Evolutionary conservation across 2,329 filamentous ascomycete genomes (phyloP).

Genomic region (Mariannaea elegans): DNA sequence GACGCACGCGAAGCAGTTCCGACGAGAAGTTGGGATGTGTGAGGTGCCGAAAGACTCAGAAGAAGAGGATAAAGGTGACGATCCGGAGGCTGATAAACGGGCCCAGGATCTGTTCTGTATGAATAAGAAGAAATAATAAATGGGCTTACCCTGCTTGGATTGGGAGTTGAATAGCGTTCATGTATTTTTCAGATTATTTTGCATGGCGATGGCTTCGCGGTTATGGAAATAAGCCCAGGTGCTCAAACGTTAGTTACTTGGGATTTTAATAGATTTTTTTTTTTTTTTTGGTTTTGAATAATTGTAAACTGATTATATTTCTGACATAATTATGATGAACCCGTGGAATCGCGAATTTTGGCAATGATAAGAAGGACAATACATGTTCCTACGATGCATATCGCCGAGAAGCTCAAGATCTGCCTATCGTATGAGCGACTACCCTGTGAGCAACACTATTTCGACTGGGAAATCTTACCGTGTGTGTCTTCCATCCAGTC

Average conservation of each 20-base stretch:
- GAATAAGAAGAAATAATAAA: conserved; percentile 41
- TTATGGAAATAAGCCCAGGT: conserved; percentile 5
- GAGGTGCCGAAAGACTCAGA: conserved; percentile 34
- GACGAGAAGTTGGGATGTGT: conserved; percentile 74
- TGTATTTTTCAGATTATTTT: conserved; percentile 6
- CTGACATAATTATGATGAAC: conserved; percentile 12
- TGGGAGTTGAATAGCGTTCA: conserved; percentile 12
- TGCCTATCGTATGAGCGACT: conserved; percentile 38
- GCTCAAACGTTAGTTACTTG: conserved; percentile 17
- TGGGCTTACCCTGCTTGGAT: conserved; percentile 1
- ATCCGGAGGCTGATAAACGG: conserved; percentile 42
- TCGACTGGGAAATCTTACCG: conserved; percentile 59
- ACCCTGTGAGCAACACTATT: neutral
- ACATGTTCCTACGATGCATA: conserved; percentile 72
- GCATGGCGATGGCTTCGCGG: conserved; percentile 1
- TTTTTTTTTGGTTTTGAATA: conserved; percentile 3
- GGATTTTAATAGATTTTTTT: neutral
- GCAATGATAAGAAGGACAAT: conserved; percentile 67
- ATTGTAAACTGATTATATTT: conserved; percentile 18
- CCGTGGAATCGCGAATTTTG: conserved; percentile 40
- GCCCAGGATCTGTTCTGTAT: conserved; percentile 74
- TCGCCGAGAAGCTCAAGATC: conserved; percentile 69
- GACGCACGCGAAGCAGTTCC: conserved; percentile 68
- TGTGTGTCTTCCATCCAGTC: conserved; percentile 90
- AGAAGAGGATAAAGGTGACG: conserved; percentile 29